Conservation (phyloP, 176 grass and related monocot species). For the Avena insularis region DNA sequence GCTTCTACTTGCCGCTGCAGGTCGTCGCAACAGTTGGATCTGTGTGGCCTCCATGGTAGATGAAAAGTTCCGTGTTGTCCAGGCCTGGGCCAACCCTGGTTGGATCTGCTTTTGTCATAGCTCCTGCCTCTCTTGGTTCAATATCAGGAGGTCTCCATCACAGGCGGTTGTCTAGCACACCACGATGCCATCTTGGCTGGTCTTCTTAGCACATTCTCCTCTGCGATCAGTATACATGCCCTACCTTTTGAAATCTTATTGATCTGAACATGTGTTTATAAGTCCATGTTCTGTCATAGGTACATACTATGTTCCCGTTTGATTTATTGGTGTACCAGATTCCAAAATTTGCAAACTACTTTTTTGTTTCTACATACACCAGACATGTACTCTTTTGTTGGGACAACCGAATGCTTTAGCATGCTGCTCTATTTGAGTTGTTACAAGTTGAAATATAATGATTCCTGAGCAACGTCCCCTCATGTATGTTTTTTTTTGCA, state of each 20-base stretch:
- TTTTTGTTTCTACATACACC: neutral
- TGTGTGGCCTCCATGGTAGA: no score
- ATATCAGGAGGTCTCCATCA: neutral
- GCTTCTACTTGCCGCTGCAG: neutral
- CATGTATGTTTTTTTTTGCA: neutral
- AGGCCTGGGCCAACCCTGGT: neutral
- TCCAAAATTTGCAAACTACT: neutral
- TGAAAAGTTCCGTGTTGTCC: neutral
- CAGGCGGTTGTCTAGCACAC: neutral
- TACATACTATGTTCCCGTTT: neutral
- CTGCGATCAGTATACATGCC: neutral
- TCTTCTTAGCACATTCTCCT: neutral
- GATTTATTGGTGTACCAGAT: no score
- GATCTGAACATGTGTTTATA: neutral
- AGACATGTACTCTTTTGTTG: neutral
- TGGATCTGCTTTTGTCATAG: neutral
- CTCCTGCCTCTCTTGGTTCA: neutral
- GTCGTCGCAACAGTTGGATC: neutral
- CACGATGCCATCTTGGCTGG: neutral
- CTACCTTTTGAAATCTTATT: neutral
- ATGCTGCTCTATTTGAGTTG: neutral
- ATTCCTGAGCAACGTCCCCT: no score
- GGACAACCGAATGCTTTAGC: neutral
- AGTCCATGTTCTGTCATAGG: neutral
- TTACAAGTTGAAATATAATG: neutral